Evolutionary conservation across 176 grass and related monocot genomes (phyloP).

Genomic region (Lolium rigidum): DNA sequence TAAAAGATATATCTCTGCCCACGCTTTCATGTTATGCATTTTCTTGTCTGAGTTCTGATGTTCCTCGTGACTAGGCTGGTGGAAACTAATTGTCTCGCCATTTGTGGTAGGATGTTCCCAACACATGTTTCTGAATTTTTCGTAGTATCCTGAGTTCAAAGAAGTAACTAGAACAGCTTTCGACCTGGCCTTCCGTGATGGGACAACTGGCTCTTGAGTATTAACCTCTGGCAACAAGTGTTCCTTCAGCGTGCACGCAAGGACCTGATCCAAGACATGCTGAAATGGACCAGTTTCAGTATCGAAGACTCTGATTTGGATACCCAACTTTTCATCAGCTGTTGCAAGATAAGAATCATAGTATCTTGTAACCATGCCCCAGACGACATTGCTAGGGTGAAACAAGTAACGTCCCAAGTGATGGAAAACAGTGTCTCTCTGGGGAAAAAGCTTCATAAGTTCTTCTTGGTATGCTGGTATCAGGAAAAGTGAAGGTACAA

Average conservation of each 20-base stretch:
- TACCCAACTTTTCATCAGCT: constrained; percentile 78
- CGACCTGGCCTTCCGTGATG: constrained; percentile 36
- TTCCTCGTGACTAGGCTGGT: constrained; percentile 90
- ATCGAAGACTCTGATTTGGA: constrained; percentile 91
- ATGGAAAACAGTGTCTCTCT: constrained; percentile 67
- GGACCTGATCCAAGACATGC: constrained; percentile 90
- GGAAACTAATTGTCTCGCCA: constrained; percentile 75
- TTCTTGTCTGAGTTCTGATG: constrained; percentile 79
- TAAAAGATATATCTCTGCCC: constrained; percentile 92
- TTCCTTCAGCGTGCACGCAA: constrained; percentile 69
- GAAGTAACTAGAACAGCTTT: constrained; percentile 88
- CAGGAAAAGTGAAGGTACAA: constrained; percentile 70
- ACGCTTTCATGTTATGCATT: constrained; percentile 87
- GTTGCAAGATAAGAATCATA: constrained; percentile 75
- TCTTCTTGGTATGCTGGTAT: constrained; percentile 62
- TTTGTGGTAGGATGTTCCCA: constrained; percentile 78
- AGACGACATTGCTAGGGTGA: constrained; percentile 69
- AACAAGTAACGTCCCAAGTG: constrained; percentile 73
- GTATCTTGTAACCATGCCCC: constrained; percentile 76
- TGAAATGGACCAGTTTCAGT: constrained; percentile 59
- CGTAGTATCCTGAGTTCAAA: constrained; percentile 76
- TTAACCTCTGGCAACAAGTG: constrained; percentile 63
- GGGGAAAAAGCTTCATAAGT: constrained; percentile 57
- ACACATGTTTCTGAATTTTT: constrained; percentile 77
- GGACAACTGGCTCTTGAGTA: constrained; percentile 35